Conservation (phyloP, 129 eudicot species). For the Deinandra increscens region DNA sequence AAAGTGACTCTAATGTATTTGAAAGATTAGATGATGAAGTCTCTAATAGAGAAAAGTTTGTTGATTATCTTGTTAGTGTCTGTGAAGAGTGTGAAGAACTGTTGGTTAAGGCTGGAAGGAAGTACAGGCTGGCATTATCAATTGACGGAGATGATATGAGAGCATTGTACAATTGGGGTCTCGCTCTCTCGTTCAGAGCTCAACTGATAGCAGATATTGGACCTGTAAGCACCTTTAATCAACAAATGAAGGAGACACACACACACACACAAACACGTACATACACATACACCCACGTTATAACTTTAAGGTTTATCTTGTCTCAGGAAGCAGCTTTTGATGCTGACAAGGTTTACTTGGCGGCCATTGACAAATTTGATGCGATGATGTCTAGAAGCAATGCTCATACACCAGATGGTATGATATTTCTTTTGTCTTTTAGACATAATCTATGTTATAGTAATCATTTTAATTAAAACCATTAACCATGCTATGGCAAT, state of each 20-base stretch:
- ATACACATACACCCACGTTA: not conserved
- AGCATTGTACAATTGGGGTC: conserved; percentile 97
- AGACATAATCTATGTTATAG: not conserved
- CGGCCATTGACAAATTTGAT: conserved; percentile 91
- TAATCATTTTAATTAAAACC: conserved; percentile 6
- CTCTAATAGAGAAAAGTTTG: conserved; percentile 50
- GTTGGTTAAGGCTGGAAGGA: conserved; percentile 84
- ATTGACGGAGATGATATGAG: conserved; percentile 91
- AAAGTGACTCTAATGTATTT: conserved; percentile 35
- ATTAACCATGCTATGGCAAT: conserved; percentile 1
- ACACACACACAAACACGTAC: not conserved
- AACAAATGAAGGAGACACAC: not conserved
- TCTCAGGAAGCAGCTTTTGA: conserved; percentile 85
- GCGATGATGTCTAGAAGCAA: conserved; percentile 98
- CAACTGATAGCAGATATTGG: conserved; percentile 95
- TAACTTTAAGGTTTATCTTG: not conserved
- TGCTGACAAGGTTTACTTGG: conserved; percentile 94
- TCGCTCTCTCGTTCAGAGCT: conserved; percentile 88
- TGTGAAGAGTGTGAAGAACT: conserved; percentile 98
- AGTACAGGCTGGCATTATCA: conserved; percentile 75
- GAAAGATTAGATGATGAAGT: conserved; percentile 32
- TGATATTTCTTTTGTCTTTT: not conserved
- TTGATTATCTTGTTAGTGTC: conserved; percentile 55
- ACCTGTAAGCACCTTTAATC: conserved; percentile 61
- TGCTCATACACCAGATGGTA: conserved; percentile 92